Evolutionary conservation across 345 rosid species (phyloP), one percentile per base, ranked within the genome.

Genomic region (Litchi chinensis): DNA sequence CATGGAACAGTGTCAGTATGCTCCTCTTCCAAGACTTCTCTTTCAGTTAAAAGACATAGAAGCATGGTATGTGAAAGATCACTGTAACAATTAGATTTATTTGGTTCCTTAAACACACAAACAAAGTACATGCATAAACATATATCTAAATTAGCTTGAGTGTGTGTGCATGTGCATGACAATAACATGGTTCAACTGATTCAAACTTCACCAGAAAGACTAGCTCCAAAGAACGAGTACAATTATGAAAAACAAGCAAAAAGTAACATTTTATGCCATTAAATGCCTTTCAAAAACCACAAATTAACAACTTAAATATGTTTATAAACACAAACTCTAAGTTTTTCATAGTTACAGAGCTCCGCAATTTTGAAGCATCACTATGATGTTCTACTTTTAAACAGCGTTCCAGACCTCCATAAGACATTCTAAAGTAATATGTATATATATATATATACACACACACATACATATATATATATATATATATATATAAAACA

Each of bases 1-100:
- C 68, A 57, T 40, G 43, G 16, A 48, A 43, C 32, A 10, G 64
- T 10, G 4, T 22, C 63, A 12, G 43, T 82, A 4, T 69, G 79
- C 28, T 76, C 80, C 73, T 82, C 72, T 50, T 48, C 72, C 41
- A 73, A 67, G 65, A 68, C 68, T 77, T 77, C 62, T 68, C 76
- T 78, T 54, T 74, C 76, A 37, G 52, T 74, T 68, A 64, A 73
- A 37, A 77, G 65, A 46, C 67, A 44, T 18, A 5, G 56, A 21
- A 50, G 19, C 54, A 68, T 19, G 52, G 40, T 5, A 28, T 65
- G 65, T 59, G 65, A 43, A 24, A 28, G 37, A 65, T 65, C 62
- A 19, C 52, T n/a, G 50, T 37, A 66, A 66, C 12, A 15, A 54
- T 26, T 71, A 26, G 65, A 8, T 70, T 28, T 43, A 22, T 64